A percentile compares a stretch with the other conserved stretches of the same genome.
phyloP scores from a whole-genome alignment of 2,329 filamentous ascomycete genomes.

The Sphaerulina vaccinii region DNA sequence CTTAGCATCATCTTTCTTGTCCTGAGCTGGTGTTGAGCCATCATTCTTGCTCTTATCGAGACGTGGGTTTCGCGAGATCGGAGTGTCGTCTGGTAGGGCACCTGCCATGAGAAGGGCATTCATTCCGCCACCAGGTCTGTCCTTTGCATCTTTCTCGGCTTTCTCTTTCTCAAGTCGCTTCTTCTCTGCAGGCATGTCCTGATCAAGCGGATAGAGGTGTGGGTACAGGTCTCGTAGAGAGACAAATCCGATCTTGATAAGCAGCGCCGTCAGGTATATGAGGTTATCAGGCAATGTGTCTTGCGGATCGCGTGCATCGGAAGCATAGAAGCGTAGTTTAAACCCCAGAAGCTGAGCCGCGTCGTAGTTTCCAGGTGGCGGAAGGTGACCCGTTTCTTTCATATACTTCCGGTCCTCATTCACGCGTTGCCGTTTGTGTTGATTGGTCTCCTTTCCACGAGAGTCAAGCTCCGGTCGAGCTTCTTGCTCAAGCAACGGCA shows the following conservation, averaged over 20 bases:
- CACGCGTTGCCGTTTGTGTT: constrained; percentile 47
- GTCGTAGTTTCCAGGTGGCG: constrained; percentile 50
- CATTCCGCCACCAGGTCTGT: constrained; percentile 64
- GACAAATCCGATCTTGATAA: constrained; percentile 97
- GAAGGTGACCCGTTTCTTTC: constrained; percentile 73
- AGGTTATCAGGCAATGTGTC: constrained; percentile 88
- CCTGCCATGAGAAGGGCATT: constrained; percentile 89
- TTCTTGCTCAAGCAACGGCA: constrained; percentile 32
- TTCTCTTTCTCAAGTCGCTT: constrained; percentile 71
- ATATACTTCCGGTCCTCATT: constrained; percentile 72
- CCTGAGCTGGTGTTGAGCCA: constrained; percentile 42
- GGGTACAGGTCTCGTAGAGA: constrained; percentile 87
- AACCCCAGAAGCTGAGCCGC: constrained; percentile 55
- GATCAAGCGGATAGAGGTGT: constrained; percentile 83
- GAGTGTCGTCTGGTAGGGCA: constrained; percentile 79
- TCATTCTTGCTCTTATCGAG: constrained; percentile 48
- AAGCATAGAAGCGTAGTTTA: constrained; percentile 94
- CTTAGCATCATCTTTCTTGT: constrained; percentile 47
- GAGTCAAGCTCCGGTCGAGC: constrained; percentile 36
- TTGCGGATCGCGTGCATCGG: constrained; percentile 67
- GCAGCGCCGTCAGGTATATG: constrained; percentile 82
- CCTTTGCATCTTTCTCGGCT: constrained; percentile 71
- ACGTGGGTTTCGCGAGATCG: constrained; percentile 44
- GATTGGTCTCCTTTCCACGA: constrained; percentile 40
- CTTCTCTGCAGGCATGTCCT: constrained; percentile 73